A percentile compares a stretch with the other conserved stretches of the same genome.
Evolutionary conservation across 2,329 filamentous ascomycete species (phyloP).

Genomic region (Claviceps africana): DNA sequence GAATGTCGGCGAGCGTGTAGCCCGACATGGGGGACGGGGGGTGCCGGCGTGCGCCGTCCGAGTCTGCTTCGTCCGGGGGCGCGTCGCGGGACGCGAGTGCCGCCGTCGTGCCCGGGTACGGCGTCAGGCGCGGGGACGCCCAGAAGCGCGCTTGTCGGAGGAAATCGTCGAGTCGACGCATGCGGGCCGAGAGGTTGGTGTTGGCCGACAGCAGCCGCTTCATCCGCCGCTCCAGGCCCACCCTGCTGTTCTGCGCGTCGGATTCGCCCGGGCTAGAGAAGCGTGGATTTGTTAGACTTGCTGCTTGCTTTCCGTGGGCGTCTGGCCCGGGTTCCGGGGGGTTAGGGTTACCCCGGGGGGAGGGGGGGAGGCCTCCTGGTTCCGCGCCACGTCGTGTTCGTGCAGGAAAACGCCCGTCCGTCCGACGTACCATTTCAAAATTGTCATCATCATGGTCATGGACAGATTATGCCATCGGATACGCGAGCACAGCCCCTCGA

Average conservation of each 20-base stretch:
- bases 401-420: too few relatives aligned
- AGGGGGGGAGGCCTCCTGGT: too few relatives aligned
- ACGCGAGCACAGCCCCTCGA: conserved; percentile 17
- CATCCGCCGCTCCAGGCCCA: conserved; percentile 21
- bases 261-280: conserved; percentile 18
- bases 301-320: not conserved
- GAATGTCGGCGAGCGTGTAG: conserved; percentile 18
- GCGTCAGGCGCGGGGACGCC: conserved; percentile 6
- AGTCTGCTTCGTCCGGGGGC: too few relatives aligned
- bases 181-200: conserved; percentile 16
- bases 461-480: conserved; percentile 24
- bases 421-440: conserved; percentile 22
- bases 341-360: too few relatives aligned
- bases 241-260: conserved; percentile 22
- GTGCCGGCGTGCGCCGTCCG: conserved; percentile 7
- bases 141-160: conserved; percentile 5
- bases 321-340: too few relatives aligned
- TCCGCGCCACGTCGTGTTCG: too few relatives aligned
- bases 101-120: conserved; percentile 2
- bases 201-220: conserved; percentile 22
- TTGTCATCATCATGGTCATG: conserved; percentile 26
- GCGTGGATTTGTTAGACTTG: not conserved
- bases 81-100: not conserved
- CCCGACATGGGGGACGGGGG: conserved; percentile 15
- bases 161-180: conserved; percentile 15